Base-by-base conservation (phyloP, 179 eudicot species). In the Beta macrorhiza region DNA sequence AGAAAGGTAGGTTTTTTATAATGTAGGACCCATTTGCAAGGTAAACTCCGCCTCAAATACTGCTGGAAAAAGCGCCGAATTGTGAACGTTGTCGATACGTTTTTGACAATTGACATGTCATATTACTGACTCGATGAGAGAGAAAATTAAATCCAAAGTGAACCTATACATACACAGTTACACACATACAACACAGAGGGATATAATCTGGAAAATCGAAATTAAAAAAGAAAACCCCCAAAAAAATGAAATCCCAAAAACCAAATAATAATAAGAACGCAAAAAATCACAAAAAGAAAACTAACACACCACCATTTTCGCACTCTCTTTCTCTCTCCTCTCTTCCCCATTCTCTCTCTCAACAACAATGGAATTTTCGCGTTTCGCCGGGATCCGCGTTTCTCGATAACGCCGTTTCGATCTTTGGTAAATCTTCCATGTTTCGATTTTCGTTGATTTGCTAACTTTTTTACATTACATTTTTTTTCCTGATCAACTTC, bases 321-420 rank as follows among this genome's bases (percentile, higher is more conserved):
- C 74, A 32, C 65, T 56, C 69, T 17, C 69, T 45, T 32, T 16
- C 10, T 79, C 47, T 45, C 76, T 61, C 75, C 37, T n/a, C 17
- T 59, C 32, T 76, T 52, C 79, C 52, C 55, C 70, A 16, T 49
- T 70, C 16, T 65, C 76, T 29, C 49, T 25, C 55, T 79, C 57
- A 13, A 44, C 78, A 52, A 32, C 69, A 65, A 81, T 81, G 83
- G 79, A 74, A 67, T 80, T 63, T 80, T 56, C 25, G 67, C 83
- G 32, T 45, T 76, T 80, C 58, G 58, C 80, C 83, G 83, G 86
- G 77, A 63, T 68, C 80, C 78, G 78, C 81, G 76, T 76, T 71
- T 76, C 77, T 53, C 74, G 25, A 64, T 47, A 57, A 47, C 59
- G 29, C 15, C 22, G 52, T 15, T 12, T 65, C 63, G 61, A 61